These are phyloP conservation scores for Chrysoporthe austroafricana DNA, from an alignment of 2,329 filamentous ascomycete genomes.

Conservation along the genomic window DNA sequence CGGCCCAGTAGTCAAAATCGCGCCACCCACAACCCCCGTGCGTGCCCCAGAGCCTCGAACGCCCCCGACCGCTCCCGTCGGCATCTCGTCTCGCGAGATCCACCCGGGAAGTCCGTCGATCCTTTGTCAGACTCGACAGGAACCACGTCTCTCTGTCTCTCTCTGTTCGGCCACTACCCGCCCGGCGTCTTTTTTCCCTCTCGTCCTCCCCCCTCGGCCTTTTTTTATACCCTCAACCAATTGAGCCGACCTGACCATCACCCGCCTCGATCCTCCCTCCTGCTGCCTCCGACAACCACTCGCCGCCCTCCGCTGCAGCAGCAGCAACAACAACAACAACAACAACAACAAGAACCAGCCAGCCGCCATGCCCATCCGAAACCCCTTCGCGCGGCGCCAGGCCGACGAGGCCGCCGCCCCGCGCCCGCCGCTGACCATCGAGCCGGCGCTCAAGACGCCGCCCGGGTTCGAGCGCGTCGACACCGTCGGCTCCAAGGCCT, in stretches of 20 bases:
- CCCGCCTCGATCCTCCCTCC: neutral
- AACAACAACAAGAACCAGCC: too few relatives aligned
- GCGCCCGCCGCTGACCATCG: slow-evolving; percentile 43
- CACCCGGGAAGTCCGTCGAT: neutral
- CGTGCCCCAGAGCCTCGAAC: neutral
- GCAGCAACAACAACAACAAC: too few relatives aligned
- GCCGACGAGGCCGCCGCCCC: slow-evolving; percentile 62
- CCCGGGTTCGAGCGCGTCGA: slow-evolving; percentile 65
- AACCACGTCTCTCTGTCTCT: neutral
- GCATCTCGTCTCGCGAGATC: neutral
- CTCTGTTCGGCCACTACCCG: neutral
- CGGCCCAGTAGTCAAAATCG: neutral
- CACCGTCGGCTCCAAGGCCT: slow-evolving; percentile 64
- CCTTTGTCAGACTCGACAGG: neutral
- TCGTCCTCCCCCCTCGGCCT: too few relatives aligned
- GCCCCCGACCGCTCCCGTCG: neutral
- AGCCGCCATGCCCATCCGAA: slow-evolving; percentile 69
- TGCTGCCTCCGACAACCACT: slow-evolving; percentile 1
- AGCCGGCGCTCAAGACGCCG: slow-evolving; percentile 43
- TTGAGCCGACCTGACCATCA: neutral
- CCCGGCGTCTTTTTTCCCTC: neutral
- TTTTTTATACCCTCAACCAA: too few relatives aligned
- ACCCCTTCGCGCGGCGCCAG: slow-evolving; percentile 68
- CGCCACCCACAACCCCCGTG: neutral
- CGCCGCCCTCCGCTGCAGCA: too few relatives aligned